Base-by-base conservation (phyloP, 1,284 basidiomycete species). In the Melampsora americana region DNA sequence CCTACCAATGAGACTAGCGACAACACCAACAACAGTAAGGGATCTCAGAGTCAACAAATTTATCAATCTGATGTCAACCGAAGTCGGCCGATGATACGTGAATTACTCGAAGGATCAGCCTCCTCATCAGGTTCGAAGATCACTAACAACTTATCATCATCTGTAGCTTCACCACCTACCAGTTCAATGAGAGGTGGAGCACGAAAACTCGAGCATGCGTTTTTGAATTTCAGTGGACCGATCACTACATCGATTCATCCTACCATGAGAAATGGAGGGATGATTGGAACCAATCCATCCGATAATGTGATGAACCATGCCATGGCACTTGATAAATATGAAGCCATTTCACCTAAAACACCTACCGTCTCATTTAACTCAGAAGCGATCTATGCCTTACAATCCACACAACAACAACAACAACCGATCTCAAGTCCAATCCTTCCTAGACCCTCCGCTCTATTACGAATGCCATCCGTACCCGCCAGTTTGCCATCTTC, bases 391-490 rank as follows among this genome's bases (percentile, higher is more conserved):
- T 50, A 62, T 72, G 39, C 60, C 20, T 35, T 35, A 35, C 35
- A 35, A 35, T 35, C 35, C 9, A 35, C 9, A 4, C 35, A 35
- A 35, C 11, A 30, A 18, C 14, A 30, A 28, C 69, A 65, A 56
- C 60, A 20, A 20, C 50, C 50, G 12, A 20, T 56, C 18, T 56
- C 44, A 20, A 53, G 69, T 26, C 44, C 32, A n/a, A 56, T 44
- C 35, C 46, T 60, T 35, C 71, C 62, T 28, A 44, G 64, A 6
- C 71, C 71, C 28, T 62, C 65, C 14, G 62, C 62, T 1, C 42
- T 73, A 48, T 56, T 73, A 30, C 66, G 71, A 32, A 73, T 73
- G 71, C 71, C 71, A 5, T 73, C 71, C 1, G 42, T 73, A 23
- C 62, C 64, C 20, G 71, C 64, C n/a, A 66, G 39, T 50, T 56